phyloP scores from a whole-genome alignment of 306 rosid genomes.

The Glycine soja region DNA sequence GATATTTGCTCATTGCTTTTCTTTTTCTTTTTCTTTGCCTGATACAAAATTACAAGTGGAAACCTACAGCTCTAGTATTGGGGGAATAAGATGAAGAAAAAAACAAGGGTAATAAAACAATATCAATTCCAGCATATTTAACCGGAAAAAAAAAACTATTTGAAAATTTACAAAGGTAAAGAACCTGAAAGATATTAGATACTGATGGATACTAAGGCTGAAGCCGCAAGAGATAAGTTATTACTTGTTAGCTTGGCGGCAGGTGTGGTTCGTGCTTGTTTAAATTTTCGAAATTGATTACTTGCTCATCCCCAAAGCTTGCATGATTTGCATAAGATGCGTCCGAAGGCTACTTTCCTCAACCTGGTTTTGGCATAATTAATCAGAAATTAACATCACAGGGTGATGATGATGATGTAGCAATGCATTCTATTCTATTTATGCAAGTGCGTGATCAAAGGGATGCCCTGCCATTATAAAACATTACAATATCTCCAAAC shows the following conservation, averaged over 20 bases:
- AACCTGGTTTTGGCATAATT: constrained; percentile 60
- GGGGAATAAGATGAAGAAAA: not conserved
- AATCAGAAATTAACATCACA: constrained; percentile 39
- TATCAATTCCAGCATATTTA: constrained; percentile 45
- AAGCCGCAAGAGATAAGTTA: constrained; percentile 33
- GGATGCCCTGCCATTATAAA: not conserved
- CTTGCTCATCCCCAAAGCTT: constrained; percentile 53
- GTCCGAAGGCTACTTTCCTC: constrained; percentile 83
- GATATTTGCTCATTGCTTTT: constrained; percentile 46
- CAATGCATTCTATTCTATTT: constrained; percentile 19
- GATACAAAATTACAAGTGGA: constrained; percentile 60
- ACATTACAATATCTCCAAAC: constrained; percentile 14
- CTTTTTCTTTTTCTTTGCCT: constrained; percentile 54
- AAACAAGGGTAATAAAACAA: constrained; percentile 27
- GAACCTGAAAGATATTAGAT: constrained; percentile 45
- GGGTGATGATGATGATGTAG: not conserved
- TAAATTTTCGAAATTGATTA: constrained; percentile 52
- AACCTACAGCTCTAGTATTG: constrained; percentile 49
- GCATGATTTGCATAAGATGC: constrained; percentile 69
- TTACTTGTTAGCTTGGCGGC: constrained; percentile 48
- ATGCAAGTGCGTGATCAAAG: not conserved
- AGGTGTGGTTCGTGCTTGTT: constrained; percentile 50
- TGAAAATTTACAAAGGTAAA: constrained; percentile 56
- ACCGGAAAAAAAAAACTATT: constrained; percentile 9
- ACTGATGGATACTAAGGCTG: constrained; percentile 32